Evolutionary conservation across 495 filamentous ascomycete genomes (phyloP).

Genomic region (Penicillium daleae): DNA sequence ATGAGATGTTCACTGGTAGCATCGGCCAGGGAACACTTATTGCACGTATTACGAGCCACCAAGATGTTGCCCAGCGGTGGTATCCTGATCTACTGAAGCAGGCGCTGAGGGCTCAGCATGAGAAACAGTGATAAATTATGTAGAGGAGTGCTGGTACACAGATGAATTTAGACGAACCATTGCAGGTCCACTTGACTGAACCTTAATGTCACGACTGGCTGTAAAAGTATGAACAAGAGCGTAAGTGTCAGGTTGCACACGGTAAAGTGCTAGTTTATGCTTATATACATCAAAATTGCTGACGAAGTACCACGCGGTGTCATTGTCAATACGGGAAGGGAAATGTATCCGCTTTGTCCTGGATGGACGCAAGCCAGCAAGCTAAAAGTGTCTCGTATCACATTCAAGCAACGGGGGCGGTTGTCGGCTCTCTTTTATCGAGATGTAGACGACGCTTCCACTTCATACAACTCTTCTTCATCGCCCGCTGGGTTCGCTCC

Average conservation of each 20-base stretch:
- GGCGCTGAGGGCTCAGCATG: constrained; percentile 8
- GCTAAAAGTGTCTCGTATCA: too few species aligned
- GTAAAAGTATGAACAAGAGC: too few species aligned
- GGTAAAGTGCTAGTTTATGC: not conserved
- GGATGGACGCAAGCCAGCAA: too few species aligned
- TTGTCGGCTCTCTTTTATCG: constrained; percentile 12
- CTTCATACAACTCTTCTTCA: constrained; percentile 40
- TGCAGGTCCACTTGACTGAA: not conserved
- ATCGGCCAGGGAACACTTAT: constrained; percentile 82
- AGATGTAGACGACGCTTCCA: constrained; percentile 37
- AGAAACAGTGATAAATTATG: not conserved
- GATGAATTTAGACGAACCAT: not conserved
- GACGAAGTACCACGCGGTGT: not conserved
- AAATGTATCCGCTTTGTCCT: too few species aligned
- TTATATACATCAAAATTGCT: not conserved
- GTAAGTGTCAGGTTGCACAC: not conserved
- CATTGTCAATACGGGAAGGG: too few species aligned
- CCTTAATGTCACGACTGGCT: not conserved
- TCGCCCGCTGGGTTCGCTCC: constrained; percentile 40
- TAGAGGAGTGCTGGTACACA: not conserved
- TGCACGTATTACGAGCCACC: constrained; percentile 85
- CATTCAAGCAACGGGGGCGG: constrained; percentile 1
- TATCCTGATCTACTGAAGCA: constrained; percentile 10
- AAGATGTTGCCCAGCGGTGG: constrained; percentile 29
- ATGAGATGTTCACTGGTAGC: constrained; percentile 51